phyloP scores from a whole-genome alignment of 202 grass and related monocot species.

The Saccharum hybrid region DNA sequence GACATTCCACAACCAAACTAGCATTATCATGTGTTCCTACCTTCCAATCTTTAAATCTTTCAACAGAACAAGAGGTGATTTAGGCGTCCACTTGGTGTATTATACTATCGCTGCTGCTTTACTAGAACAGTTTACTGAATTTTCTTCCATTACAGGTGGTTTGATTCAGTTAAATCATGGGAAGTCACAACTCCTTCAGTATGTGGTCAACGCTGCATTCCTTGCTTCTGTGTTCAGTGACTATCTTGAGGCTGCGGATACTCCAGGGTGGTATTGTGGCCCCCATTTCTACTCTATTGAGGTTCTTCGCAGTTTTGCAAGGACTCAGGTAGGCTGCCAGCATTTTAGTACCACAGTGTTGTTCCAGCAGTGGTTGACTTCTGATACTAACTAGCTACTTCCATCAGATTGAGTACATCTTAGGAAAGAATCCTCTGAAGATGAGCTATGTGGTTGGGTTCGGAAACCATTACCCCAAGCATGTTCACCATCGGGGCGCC shows the following conservation, averaged over 20 bases:
- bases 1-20: constrained; percentile 93
- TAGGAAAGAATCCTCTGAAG: constrained; percentile 91
- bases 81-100: neutral
- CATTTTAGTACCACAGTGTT: constrained; percentile 6
- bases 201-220: constrained; percentile 93
- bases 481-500: constrained; percentile 86
- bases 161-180: constrained; percentile 95
- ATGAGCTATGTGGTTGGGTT: constrained; percentile 95
- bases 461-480: constrained; percentile 75
- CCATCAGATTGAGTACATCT: constrained; percentile 79
- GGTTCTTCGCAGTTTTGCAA: constrained; percentile 84
- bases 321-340: constrained; percentile 62
- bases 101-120: neutral
- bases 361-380: neutral
- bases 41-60: constrained; percentile 88
- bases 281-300: constrained; percentile 85
- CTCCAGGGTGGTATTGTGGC: constrained; percentile 96
- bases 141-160: constrained; percentile 65
- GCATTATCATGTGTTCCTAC: constrained; percentile 96
- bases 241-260: constrained; percentile 93
- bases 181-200: constrained; percentile 83
- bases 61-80: constrained; percentile 85
- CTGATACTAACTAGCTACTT: constrained; percentile 12
- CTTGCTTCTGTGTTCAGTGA: constrained; percentile 94
- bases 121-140: constrained; percentile 25